phyloP scores from a whole-genome alignment of 805 yeast species.

The Myxozyma kluyveri region DNA sequence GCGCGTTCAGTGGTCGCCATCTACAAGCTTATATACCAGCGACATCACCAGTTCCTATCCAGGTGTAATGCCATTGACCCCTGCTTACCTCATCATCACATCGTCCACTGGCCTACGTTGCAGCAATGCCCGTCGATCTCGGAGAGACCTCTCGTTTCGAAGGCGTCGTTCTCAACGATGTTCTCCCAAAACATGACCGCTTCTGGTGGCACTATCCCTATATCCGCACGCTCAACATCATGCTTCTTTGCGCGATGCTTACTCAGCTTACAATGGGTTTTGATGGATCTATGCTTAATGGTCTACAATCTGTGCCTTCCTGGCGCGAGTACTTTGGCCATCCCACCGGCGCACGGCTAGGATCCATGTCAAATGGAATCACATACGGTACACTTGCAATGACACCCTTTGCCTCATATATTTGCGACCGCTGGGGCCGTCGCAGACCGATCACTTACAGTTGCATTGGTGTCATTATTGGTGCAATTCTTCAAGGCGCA shows the following conservation, averaged over 20 bases:
- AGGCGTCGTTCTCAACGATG: conserved; percentile 17
- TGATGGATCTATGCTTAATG: conserved; percentile 52
- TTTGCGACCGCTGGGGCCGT: conserved; percentile 46
- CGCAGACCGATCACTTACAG: conserved; percentile 31
- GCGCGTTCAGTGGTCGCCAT: no score
- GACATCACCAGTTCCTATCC: no score
- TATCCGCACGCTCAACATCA: conserved; percentile 41
- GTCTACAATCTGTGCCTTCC: conserved; percentile 46
- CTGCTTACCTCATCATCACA: no score
- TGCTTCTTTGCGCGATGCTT: conserved; percentile 45
- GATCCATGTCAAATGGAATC: conserved; percentile 46
- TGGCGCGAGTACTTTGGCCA: conserved; percentile 46
- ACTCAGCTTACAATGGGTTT: conserved; percentile 51
- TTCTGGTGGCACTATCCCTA: conserved; percentile 43
- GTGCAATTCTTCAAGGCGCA: conserved; percentile 43
- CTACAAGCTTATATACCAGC: no score
- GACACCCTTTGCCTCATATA: conserved; percentile 33
- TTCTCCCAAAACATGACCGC: conserved; percentile 33
- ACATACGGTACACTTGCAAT: conserved; percentile 42
- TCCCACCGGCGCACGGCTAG: conserved; percentile 42
- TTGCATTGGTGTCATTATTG: conserved; percentile 32
- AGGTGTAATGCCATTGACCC: no score
- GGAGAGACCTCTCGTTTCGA: conserved; percentile 17
- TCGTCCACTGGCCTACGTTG: no score
- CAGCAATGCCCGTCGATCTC: conserved; percentile 6